Base-by-base conservation (phyloP, 306 rosid species). In the Cucurbita ficifolia region DNA sequence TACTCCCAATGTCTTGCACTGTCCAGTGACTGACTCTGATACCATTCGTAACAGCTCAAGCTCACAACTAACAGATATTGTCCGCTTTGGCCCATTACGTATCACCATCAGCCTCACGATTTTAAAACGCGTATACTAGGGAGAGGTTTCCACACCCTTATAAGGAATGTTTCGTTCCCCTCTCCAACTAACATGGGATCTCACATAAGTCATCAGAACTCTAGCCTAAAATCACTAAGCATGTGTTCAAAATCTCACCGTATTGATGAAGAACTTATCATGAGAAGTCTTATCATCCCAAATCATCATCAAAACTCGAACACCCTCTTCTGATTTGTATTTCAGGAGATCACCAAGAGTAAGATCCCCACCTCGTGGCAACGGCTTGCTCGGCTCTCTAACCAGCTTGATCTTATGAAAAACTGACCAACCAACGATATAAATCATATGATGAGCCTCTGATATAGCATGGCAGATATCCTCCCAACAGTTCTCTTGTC, bases 271-370 rank as follows among this genome's bases (percentile, higher is more conserved):
- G 61, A 82, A 8, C 76, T 81, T 88, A 73, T 91, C 91, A 6
- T 85, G 90, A 2, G 99, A 94, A 80, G 96, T 88, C 86, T 91
- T 91, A 58, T 94, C 97, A 81, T 94, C 97, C 99, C 99, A 94
- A 57, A 91, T 74, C 81, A 94, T 76, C 80, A 94, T 51, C 84
- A 94, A 46, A 53, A 94, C 92, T 33, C 97, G 70, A 0, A 94
- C 96, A 5, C 99, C 99, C 82, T 94, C 99, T 77, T 88, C 72
- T 74, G 96, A 89, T 77, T 94, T 94, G 80, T 88, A 94, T 87
- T 86, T 89, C n/a, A 94, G 97, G 86, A 94, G 79, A 0, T 94
- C 96, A n/a, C 99, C 99, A 13, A 94, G 99, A 4, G 81, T 91
- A 79, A 82, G 83, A 0, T 88, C 81, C 11, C 96, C 97, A 4